Percentiles rank a stretch among this genome's conserved stretches.
phyloP scores from a whole-genome alignment of 129 eudicot species.

The Mikania micrantha region DNA sequence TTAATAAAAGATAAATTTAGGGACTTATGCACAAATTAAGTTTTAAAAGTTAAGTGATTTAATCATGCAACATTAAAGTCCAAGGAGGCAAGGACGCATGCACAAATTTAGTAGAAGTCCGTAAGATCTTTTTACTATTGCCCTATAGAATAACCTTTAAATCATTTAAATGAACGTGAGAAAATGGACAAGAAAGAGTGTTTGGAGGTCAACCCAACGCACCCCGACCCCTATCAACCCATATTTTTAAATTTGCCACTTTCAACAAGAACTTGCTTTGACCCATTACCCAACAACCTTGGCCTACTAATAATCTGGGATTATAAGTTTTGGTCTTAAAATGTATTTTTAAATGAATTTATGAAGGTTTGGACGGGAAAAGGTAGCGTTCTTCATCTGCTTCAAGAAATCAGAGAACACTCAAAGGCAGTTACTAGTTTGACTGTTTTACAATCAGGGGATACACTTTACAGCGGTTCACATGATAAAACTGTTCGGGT shows the following conservation, averaged over 20 bases:
- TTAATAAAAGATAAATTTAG: background rate
- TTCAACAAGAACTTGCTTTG: background rate
- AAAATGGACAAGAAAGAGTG: background rate
- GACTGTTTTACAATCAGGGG: slow-evolving; percentile 48
- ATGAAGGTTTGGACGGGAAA: slow-evolving; percentile 53
- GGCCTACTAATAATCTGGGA: background rate
- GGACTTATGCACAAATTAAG: background rate
- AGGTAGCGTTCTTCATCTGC: slow-evolving; percentile 39
- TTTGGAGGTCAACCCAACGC: background rate
- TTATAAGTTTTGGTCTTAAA: background rate
- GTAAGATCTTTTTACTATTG: background rate
- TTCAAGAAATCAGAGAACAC: slow-evolving; percentile 66
- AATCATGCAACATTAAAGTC: background rate
- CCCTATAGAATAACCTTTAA: background rate
- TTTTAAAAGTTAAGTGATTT: background rate
- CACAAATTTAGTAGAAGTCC: background rate
- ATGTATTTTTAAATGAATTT: background rate
- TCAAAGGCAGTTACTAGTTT: slow-evolving; percentile 63
- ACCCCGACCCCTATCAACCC: background rate
- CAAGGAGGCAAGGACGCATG: background rate
- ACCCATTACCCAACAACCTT: background rate
- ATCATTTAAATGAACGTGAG: background rate
- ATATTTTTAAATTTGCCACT: background rate
- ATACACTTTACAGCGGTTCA: slow-evolving; percentile 73
- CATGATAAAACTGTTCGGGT: slow-evolving; percentile 79